These are phyloP conservation scores for Yamadazyma takamatsuzukensis DNA, from an alignment of 805 yeast species.

Conservation along the genomic window DNA sequence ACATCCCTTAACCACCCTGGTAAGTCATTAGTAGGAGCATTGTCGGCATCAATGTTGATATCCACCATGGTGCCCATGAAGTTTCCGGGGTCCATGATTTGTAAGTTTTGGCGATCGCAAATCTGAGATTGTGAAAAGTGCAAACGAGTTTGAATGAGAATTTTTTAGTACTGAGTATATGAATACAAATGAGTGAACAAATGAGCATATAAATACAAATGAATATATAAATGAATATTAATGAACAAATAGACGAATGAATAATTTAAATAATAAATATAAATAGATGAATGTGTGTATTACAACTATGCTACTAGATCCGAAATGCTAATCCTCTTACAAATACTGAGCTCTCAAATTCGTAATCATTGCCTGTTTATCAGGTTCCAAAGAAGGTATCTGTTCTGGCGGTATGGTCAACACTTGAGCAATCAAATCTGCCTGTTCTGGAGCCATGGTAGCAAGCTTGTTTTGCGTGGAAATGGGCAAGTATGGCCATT, in stretches of 20 bases:
- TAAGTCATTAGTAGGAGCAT: slow-evolving; percentile 16
- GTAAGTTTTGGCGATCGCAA: neutral
- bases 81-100: slow-evolving; percentile 6
- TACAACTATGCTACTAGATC: no score
- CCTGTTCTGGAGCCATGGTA: slow-evolving; percentile 54
- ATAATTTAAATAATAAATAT: no score
- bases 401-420: slow-evolving; percentile 49
- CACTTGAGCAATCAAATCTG: slow-evolving; percentile 52
- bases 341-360: slow-evolving; percentile 54
- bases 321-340: no score
- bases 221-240: no score
- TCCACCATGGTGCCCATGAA: slow-evolving; percentile 14
- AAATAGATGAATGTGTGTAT: neutral
- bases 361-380: slow-evolving; percentile 53
- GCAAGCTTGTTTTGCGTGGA: slow-evolving; percentile 49
- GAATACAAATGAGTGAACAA: no score
- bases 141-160: no score
- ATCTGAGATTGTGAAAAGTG: no score
- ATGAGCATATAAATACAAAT: no score
- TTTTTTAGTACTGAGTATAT: no score
- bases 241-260: no score
- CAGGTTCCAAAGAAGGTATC: slow-evolving; percentile 46
- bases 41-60: slow-evolving; percentile 16
- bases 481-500: slow-evolving; percentile 49
- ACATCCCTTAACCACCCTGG: slow-evolving; percentile 33